These are phyloP conservation scores for Calendula officinalis DNA, from an alignment of 129 eudicot genomes.

Conservation along the genomic window DNA sequence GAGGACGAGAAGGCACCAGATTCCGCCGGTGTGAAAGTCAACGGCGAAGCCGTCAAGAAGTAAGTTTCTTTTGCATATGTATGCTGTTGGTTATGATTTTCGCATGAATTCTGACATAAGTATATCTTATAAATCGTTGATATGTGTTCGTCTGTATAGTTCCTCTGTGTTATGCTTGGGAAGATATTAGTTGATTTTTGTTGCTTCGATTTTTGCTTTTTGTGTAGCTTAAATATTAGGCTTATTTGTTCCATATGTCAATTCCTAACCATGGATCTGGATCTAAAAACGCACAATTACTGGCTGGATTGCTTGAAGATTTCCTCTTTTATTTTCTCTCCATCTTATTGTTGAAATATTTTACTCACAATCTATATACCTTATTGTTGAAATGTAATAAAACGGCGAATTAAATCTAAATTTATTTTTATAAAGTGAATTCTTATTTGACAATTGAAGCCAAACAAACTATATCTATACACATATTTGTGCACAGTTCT, in stretches of 20 bases:
- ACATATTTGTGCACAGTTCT: no score
- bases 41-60: constrained; percentile 94
- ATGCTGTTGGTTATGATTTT: not conserved
- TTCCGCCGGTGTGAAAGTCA: constrained; percentile 55
- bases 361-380: not conserved
- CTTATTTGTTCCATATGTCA: not conserved
- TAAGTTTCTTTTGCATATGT: constrained; percentile 20
- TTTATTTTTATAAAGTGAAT: no score
- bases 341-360: not conserved
- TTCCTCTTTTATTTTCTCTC: not conserved
- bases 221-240: not conserved
- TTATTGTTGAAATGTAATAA: no score
- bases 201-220: not conserved
- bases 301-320: not conserved
- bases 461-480: no score
- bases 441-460: no score
- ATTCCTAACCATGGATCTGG: not conserved
- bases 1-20: constrained; percentile 94
- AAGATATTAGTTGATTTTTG: not conserved
- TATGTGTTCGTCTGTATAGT: constrained; percentile 7
- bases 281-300: not conserved
- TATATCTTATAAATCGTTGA: not conserved
- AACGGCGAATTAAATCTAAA: no score
- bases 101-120: not conserved
- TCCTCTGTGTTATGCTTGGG: not conserved